Evolutionary conservation across 768 basidiomycete genomes (phyloP).

Genomic region (Rhizopogon roseolus): DNA sequence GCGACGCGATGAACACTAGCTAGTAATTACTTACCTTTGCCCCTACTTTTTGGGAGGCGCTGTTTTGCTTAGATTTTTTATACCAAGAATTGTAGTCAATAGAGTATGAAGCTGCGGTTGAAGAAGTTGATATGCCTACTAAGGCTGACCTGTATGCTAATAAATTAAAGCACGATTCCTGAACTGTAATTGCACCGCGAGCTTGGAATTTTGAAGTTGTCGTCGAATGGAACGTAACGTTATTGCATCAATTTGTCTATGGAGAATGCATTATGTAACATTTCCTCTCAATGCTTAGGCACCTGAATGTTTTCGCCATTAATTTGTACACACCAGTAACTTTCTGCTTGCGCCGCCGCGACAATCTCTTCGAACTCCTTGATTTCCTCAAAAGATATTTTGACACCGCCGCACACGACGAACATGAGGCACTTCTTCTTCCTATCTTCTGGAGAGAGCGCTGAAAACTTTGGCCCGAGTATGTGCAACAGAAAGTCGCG

Average conservation of each 20-base stretch:
- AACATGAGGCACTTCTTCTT: slow-evolving; percentile 48
- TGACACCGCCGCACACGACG: slow-evolving; percentile 65
- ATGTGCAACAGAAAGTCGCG: slow-evolving; percentile 45
- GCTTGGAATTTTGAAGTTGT: too few species aligned
- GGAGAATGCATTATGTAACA: too few species aligned
- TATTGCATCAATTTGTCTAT: too few species aligned
- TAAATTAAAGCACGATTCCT: neutral
- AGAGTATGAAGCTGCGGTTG: neutral
- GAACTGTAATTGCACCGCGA: too few species aligned
- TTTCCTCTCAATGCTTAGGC: slow-evolving; percentile 6
- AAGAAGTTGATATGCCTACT: neutral
- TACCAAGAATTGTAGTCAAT: slow-evolving; percentile 12
- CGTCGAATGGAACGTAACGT: too few species aligned
- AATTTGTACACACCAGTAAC: slow-evolving; percentile 19
- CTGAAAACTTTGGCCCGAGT: slow-evolving; percentile 14
- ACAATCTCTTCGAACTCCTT: slow-evolving; percentile 40
- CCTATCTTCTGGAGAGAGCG: slow-evolving; percentile 18
- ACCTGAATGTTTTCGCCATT: slow-evolving; percentile 8
- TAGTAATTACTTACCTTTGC: neutral
- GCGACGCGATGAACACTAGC: slow-evolving; percentile 5
- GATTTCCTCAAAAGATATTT: slow-evolving; percentile 53
- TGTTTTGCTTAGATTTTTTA: slow-evolving; percentile 13
- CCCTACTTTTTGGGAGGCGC: neutral
- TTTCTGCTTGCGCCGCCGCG: slow-evolving; percentile 24
- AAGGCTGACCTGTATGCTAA: neutral